Percentiles rank a stretch among this genome's conserved stretches.
Evolutionary conservation across 805 yeast species (phyloP).

Genomic region (Saccharomycopsis amapae): DNA sequence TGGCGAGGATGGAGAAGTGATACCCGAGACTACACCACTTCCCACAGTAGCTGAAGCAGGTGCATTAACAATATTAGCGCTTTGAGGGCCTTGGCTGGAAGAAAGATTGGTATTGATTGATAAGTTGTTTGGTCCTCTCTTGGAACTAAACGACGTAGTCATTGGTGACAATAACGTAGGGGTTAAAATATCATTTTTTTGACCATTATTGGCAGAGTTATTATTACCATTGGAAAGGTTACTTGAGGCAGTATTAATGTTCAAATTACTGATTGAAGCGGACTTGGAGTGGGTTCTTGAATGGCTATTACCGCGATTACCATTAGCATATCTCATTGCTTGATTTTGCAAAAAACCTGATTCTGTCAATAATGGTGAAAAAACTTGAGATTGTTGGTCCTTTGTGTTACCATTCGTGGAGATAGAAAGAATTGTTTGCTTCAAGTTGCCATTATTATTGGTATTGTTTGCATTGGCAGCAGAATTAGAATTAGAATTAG

Average conservation of each 20-base stretch:
- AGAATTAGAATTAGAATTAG: neutral
- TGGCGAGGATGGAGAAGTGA: conserved; percentile 23
- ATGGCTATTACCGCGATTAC: conserved; percentile 4
- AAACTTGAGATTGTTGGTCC: conserved; percentile 20
- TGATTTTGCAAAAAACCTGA: conserved; percentile 22
- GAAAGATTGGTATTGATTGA: conserved; percentile 13
- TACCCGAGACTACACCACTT: conserved; percentile 1
- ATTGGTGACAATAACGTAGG: conserved; percentile 15
- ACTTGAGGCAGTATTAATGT: conserved; percentile 1
- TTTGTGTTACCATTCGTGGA: conserved; percentile 5
- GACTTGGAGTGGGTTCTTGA: conserved; percentile 8
- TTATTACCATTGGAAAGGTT: neutral
- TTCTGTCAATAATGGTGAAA: conserved; percentile 21
- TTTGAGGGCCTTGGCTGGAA: neutral
- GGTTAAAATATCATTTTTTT: conserved; percentile 7
- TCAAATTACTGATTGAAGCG: conserved; percentile 8
- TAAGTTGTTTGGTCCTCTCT: conserved; percentile 13
- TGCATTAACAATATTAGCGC: conserved; percentile 4
- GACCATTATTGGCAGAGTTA: neutral
- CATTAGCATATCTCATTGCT: conserved; percentile 19
- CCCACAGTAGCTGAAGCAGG: neutral
- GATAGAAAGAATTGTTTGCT: conserved; percentile 14
- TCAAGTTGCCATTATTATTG: conserved; percentile 11
- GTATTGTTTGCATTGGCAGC: conserved; percentile 3
- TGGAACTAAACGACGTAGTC: conserved; percentile 8